These are phyloP conservation scores for Tetrahymena thermophila DNA, from an alignment of 73 alveolate genomes.

Conservation along the genomic window DNA sequence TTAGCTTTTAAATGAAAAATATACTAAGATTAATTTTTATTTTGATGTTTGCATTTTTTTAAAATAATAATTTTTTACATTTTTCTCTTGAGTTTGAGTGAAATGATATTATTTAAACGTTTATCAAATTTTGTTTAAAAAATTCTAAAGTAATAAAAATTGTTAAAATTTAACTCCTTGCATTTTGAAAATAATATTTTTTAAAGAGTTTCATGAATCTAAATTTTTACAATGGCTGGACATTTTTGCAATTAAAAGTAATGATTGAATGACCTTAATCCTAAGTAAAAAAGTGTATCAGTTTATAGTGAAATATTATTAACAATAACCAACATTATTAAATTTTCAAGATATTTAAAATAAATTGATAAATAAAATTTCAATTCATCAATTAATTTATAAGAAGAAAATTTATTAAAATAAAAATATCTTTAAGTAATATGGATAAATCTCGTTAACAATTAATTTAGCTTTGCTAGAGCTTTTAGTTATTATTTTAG, in stretches of 20 bases:
- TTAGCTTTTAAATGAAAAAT: no score
- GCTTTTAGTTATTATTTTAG: neutral
- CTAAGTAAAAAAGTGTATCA: neutral
- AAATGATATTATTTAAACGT: no score
- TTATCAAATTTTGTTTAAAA: no score
- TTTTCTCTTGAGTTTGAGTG: no score
- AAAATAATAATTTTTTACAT: no score
- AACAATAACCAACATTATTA: neutral
- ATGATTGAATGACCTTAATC: neutral
- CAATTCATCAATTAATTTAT: neutral
- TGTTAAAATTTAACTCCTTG: no score
- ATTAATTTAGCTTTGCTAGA: neutral
- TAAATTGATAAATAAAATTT: neutral
- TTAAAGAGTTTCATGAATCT: neutral
- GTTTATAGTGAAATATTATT: neutral
- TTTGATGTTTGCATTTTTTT: no score
- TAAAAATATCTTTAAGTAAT: neutral
- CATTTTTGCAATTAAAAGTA: neutral
- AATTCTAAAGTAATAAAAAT: no score
- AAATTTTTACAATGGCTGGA: neutral
- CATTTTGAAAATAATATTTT: no score
- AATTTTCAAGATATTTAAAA: neutral
- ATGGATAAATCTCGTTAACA: neutral
- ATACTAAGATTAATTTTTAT: no score
- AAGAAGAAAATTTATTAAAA: neutral